A percentile compares a stretch with the other conserved stretches of the same genome.
Conservation (phyloP, 345 rosid species). For the Gynandropsis gynandra region DNA sequence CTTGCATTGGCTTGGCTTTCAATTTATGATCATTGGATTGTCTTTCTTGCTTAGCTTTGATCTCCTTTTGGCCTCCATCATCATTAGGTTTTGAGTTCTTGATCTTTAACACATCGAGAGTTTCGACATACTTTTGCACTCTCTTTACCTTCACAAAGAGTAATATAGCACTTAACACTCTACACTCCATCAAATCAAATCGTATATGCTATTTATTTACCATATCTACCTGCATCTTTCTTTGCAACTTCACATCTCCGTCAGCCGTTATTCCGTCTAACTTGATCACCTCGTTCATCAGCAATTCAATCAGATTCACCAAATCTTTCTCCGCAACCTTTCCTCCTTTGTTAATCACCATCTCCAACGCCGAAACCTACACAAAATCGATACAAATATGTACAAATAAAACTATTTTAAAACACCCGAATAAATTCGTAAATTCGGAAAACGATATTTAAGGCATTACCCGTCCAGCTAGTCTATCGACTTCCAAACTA, state of each 20-base stretch:
- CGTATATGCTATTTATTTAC: no score
- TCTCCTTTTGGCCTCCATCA: constrained; percentile 31
- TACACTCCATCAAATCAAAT: no score
- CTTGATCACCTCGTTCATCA: constrained; percentile 93
- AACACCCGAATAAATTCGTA: not conserved
- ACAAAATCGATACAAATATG: not conserved
- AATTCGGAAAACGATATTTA: not conserved
- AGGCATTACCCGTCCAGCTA: constrained; percentile 63
- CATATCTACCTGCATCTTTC: constrained; percentile 99
- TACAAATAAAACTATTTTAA: no score
- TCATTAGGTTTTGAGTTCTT: constrained; percentile 61
- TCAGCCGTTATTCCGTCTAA: constrained; percentile 78
- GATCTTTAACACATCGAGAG: constrained; percentile 74
- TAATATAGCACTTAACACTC: not conserved
- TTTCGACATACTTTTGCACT: constrained; percentile 90
- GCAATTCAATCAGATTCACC: constrained; percentile 53
- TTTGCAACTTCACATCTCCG: constrained; percentile 88
- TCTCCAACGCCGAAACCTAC: constrained; percentile 81
- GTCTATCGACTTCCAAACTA: constrained; percentile 83
- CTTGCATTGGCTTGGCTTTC: constrained; percentile 22
- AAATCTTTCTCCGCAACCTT: constrained; percentile 70
- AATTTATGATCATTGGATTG: constrained; percentile 34
- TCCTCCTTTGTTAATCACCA: constrained; percentile 60
- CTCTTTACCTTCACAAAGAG: constrained; percentile 57
- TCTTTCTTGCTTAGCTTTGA: constrained; percentile 28